Evolutionary conservation across 495 filamentous ascomycete species (phyloP).

Genomic region (Collariella sp.): DNA sequence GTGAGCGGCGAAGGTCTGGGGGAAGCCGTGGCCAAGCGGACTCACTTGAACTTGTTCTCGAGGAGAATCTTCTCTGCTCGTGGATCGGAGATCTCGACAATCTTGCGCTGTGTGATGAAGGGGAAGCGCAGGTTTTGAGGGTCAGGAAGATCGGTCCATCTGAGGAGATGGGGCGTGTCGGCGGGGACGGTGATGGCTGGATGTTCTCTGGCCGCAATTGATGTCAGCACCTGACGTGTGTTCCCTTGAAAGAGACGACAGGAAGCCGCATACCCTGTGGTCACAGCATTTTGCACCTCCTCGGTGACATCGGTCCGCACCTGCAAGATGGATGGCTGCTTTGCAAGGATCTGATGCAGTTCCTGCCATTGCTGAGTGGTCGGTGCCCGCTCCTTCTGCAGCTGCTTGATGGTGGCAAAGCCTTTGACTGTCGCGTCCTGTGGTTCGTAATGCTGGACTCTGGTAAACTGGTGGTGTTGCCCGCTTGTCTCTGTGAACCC

Average conservation of each 20-base stretch:
- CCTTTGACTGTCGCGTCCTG: conserved; percentile 14
- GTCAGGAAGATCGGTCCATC: conserved; percentile 40
- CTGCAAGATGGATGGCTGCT: conserved; percentile 36
- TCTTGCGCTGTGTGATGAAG: conserved; percentile 34
- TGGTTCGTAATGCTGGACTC: conserved; percentile 30
- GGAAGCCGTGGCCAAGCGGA: neutral
- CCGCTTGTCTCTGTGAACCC: conserved; percentile 36
- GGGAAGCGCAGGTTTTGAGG: conserved; percentile 23
- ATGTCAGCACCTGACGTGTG: too few relatives aligned
- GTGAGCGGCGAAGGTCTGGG: neutral
- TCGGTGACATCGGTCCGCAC: conserved; percentile 30
- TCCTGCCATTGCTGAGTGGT: conserved; percentile 29
- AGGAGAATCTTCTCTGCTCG: conserved; percentile 18
- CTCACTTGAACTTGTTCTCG: conserved; percentile 30
- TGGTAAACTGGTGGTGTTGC: conserved; percentile 26
- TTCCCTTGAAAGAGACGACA: too few relatives aligned
- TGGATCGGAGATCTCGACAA: conserved; percentile 22
- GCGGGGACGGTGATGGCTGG: neutral
- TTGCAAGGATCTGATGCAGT: conserved; percentile 30
- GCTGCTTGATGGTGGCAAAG: conserved; percentile 22
- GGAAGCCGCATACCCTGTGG: too few relatives aligned
- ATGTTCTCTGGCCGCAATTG: neutral
- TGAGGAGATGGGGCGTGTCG: conserved; percentile 12
- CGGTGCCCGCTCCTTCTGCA: conserved; percentile 25
- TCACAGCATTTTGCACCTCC: conserved; percentile 21